Evolutionary conservation across 169 alveolate genomes (phyloP).

Genomic region (Perkinsus olseni): DNA sequence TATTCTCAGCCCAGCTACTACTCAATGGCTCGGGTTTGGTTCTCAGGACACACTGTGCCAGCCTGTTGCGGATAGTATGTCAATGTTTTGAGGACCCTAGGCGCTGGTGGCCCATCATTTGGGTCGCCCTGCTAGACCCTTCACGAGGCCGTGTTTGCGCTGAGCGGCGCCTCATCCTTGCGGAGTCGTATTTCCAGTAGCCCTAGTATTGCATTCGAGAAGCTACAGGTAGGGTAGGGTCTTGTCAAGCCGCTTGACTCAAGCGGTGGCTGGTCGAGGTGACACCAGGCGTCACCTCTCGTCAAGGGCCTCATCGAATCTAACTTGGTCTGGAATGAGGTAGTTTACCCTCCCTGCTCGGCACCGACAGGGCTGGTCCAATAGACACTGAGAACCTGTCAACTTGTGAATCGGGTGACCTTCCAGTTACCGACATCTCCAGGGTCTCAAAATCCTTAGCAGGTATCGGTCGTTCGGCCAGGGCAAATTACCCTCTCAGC

Average conservation of each 20-base stretch:
- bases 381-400: background rate
- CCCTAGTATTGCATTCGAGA: background rate
- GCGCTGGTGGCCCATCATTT: background rate
- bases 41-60: background rate
- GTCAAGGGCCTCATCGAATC: background rate
- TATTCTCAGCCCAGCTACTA: too few relatives aligned
- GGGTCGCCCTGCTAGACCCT: background rate
- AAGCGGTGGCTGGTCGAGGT: too few relatives aligned
- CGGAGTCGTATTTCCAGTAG: background rate
- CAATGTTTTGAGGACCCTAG: background rate
- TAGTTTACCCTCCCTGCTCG: background rate
- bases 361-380: background rate
- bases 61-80: background rate
- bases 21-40: too few relatives aligned
- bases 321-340: background rate
- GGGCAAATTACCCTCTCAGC: background rate
- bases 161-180: background rate
- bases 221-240: background rate
- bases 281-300: background rate
- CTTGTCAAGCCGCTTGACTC: too few relatives aligned
- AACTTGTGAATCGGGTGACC: background rate
- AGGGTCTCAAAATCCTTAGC: background rate
- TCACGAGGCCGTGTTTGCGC: background rate
- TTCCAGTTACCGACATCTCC: background rate
- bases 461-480: background rate